Conservation (phyloP, 176 grass and related monocot species). For the Zoysia japonica region DNA sequence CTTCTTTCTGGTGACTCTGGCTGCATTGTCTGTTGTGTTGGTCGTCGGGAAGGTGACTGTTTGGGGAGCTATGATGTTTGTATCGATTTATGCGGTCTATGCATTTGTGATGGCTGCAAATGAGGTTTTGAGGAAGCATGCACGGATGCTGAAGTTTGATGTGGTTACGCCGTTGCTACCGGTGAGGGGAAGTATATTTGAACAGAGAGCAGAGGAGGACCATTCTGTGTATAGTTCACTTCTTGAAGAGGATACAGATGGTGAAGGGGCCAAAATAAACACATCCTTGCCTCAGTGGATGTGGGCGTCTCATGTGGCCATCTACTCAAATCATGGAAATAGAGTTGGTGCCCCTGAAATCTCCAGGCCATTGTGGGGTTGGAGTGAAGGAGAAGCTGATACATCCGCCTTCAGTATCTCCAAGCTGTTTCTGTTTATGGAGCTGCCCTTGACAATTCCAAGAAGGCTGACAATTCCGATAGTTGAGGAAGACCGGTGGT, state of each 20-base stretch:
- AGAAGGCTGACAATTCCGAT: constrained; percentile 90
- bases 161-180: constrained; percentile 82
- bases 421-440: constrained; percentile 73
- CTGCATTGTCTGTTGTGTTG: constrained; percentile 61
- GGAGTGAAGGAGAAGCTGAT: constrained; percentile 76
- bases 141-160: constrained; percentile 79
- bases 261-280: constrained; percentile 51
- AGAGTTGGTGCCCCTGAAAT: constrained; percentile 59
- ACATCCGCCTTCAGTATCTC: constrained; percentile 50
- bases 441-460: constrained; percentile 84
- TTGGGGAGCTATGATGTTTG: constrained; percentile 84
- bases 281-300: constrained; percentile 94
- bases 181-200: constrained; percentile 81
- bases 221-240: constrained; percentile 79
- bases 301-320: constrained; percentile 98
- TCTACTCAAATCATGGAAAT: constrained; percentile 85
- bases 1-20: constrained; percentile 79
- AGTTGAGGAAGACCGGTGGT: constrained; percentile 91
- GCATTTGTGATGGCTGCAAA: constrained; percentile 87
- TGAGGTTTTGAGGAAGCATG: constrained; percentile 90
- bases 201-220: constrained; percentile 63
- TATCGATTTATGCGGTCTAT: constrained; percentile 83
- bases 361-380: constrained; percentile 94
- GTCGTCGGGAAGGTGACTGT: constrained; percentile 84
- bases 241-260: constrained; percentile 66